phyloP scores from a whole-genome alignment of 768 basidiomycete species.

The Rhodotorula taiwanensis region DNA sequence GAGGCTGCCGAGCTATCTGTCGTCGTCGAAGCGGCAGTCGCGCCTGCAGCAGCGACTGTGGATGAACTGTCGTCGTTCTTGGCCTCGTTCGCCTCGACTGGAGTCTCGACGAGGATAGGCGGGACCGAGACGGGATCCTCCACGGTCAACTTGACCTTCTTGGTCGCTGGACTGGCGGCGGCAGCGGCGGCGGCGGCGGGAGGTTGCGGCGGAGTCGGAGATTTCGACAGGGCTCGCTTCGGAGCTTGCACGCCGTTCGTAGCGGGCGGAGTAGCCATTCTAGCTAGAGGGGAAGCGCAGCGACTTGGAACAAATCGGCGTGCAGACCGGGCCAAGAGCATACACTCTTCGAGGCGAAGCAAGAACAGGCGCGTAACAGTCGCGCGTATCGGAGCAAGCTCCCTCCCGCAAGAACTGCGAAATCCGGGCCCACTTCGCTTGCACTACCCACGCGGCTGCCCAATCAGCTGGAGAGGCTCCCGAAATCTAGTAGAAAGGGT shows the following conservation, averaged over 20 bases:
- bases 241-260: neutral
- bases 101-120: constrained; percentile 7
- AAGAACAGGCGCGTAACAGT: too few species aligned
- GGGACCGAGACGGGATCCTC: constrained; percentile 12
- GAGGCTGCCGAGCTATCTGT: neutral
- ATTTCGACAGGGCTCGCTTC: constrained; percentile 18
- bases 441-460: too few species aligned
- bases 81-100: neutral
- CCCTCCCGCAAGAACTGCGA: too few species aligned
- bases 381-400: too few species aligned
- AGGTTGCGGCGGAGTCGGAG: constrained; percentile 1
- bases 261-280: neutral
- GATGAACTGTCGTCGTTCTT: neutral
- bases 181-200: neutral
- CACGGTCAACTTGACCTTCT: constrained; percentile 14
- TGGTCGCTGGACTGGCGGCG: constrained; percentile 2
- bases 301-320: too few species aligned
- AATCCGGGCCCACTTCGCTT: too few species aligned
- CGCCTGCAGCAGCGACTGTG: neutral
- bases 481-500: too few species aligned
- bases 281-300: too few species aligned
- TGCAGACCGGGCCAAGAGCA: too few species aligned
- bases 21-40: neutral
- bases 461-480: too few species aligned
- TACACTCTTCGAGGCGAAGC: too few species aligned